phyloP scores from a whole-genome alignment of 768 basidiomycete genomes.

The Porpolomopsis calyptriformis region DNA sequence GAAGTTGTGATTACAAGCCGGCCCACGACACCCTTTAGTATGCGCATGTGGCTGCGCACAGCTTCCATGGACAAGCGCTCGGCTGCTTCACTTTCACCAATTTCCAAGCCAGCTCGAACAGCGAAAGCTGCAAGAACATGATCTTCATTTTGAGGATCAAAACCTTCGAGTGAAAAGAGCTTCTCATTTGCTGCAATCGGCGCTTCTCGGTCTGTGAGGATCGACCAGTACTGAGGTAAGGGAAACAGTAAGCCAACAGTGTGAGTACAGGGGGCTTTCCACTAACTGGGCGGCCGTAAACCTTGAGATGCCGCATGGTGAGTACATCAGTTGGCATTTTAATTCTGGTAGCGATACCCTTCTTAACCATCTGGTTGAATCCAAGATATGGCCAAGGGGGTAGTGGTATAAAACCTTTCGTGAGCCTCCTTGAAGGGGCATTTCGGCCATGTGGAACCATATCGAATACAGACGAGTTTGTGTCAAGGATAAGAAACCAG shows the following conservation, averaged over 20 bases:
- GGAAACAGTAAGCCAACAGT: not conserved
- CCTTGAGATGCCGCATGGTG: slow-evolving; percentile 2
- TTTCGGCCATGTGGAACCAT: not conserved
- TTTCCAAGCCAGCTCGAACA: not conserved
- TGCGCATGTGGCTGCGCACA: slow-evolving; percentile 6
- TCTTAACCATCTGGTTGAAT: slow-evolving; percentile 3
- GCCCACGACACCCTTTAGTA: not conserved
- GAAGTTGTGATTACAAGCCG: slow-evolving; percentile 1
- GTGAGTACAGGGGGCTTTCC: not conserved
- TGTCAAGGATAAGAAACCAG: slow-evolving; percentile 6
- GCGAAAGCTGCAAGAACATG: slow-evolving; percentile 1
- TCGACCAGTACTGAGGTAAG: not conserved
- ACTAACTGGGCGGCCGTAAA: slow-evolving; percentile 6
- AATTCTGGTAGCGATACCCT: not conserved
- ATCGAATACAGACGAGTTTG: slow-evolving; percentile 1
- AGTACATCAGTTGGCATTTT: not conserved
- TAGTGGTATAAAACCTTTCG: not conserved
- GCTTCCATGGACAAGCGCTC: slow-evolving; percentile 1
- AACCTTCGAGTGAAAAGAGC: not conserved
- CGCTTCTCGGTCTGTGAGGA: not conserved
- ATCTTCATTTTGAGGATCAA: not conserved
- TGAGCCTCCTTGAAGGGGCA: not conserved
- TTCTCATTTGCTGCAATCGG: not conserved
- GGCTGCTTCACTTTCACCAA: not conserved
- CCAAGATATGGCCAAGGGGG: slow-evolving; percentile 5